Base-by-base conservation (phyloP, 2,329 filamentous ascomycete species). In the Purpureocillium lavendulum region DNA sequence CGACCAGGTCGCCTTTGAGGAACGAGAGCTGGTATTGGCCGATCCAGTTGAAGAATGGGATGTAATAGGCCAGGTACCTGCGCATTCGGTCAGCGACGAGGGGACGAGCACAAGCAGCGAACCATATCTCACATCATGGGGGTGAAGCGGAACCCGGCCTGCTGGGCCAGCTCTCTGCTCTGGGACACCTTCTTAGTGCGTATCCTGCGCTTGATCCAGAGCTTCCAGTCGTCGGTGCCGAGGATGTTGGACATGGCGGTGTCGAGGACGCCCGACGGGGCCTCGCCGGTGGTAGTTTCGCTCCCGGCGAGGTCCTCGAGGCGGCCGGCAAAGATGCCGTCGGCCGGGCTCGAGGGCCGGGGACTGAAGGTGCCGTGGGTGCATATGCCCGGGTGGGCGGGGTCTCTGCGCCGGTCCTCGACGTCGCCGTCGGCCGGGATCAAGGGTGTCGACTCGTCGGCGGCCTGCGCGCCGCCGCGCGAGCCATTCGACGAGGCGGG, bases 21-120 rank as follows among this genome's bases (percentile, higher is more conserved):
- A 86, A 95, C 4, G 78, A 75, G 73, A 79, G 81, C 50, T 76
- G 79, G 62, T 98, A 98, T 63, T 95, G 87, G 38, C 71, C 73
- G 45, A 94, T 82, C 92, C 92, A 98, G 47, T 83, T 88, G 48
- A 95, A 67, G 45, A 89, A 86, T 0, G 92, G 92, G 34, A 98
- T 70, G 58, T 98, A 98, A 66, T 98, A 97, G 4, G 83, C 80
- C 45, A 96, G 63, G 57, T 97, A 96, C 77, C 84, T 88, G 37
- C 3, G 12, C 2, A 33, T 2, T 8, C 24, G 6, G 28, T 43
- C 30, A 43, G 38, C 32, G 4, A 14, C 32, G 8, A 11, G 15
- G 32, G 32, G 15, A 34, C n/a, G 15, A 7, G n/a, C n/a, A 30
- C 3, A 5, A 31, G 14, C 0, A 7, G 6, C 16, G n/a, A 34